Evolutionary conservation across 257 asterid species (phyloP), one percentile per base, ranked within the genome.

Genomic region (Marsdenia floribunda): DNA sequence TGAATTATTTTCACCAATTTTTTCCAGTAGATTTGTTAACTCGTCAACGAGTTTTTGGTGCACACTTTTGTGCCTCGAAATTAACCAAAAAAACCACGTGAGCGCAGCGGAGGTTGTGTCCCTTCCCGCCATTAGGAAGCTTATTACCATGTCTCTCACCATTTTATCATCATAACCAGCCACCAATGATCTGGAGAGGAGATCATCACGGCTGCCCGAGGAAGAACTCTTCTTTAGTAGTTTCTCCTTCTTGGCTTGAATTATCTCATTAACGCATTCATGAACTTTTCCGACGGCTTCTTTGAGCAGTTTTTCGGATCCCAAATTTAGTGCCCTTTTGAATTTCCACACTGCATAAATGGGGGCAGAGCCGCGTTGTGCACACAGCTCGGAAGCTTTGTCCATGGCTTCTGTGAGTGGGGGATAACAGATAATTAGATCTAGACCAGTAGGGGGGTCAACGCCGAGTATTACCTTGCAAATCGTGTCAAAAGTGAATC

Each of bases 1-100:
- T 14, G 75, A 55, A 44, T 44, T 44, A 4, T 16, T 37, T 4
- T 71, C 64, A 6, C 22, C 24, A 7, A 80, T 76, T 49, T 14
- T 4, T 16, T 49, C 29, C 12, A 21, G 29, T 2, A 24, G 21
- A 1, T 0, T 44, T 44, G 49, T 55, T 21, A 55, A 24, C 61
- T 55, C 61, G 7, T 55, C 12, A 1, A 55, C 0, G 3, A 55
- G 29, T 24, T 80, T 79, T 0, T 35, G 12, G 26, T 85, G 91
- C 3, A 75, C 89, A 1, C 19, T 35, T 2, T 84, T 82, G 33
- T 82, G 24, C 0, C 70, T 26, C 26, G 63, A 78, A 21, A 85
- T 14, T 74, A 83, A 38, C 92, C 89, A 89, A 76, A 87, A 89
- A 46, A 87, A 87, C 94, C 92, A 89, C 0, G 92, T 84, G 38